A percentile compares a stretch with the other conserved stretches of the same genome.
phyloP scores from a whole-genome alignment of 257 asterid species.

The Nicotiana obtusifolia region DNA sequence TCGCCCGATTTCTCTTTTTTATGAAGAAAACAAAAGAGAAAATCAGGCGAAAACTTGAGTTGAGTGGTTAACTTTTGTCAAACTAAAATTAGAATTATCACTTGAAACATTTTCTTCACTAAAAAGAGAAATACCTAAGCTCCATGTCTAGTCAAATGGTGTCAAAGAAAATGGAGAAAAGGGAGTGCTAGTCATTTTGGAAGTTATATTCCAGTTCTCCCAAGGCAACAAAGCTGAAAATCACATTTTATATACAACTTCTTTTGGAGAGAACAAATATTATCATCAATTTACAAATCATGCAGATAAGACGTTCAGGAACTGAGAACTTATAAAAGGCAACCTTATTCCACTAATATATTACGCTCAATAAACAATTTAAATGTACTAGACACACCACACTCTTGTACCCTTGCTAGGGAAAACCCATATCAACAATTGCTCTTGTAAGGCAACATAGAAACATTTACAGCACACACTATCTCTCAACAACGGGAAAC shows the following conservation, averaged over 20 bases:
- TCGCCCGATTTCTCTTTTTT: background rate
- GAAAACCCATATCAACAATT: background rate
- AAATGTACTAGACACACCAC: background rate
- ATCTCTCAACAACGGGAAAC: background rate
- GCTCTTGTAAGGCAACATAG: background rate
- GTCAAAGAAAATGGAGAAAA: background rate
- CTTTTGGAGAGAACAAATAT: background rate
- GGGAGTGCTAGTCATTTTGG: background rate
- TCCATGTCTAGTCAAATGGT: background rate
- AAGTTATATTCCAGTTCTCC: background rate
- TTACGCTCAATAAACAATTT: background rate
- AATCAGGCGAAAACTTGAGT: too few species aligned
- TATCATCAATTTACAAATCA: background rate
- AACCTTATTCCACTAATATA: background rate
- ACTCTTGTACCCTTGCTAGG: background rate
- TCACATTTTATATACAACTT: background rate
- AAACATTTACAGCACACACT: background rate
- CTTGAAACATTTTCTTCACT: background rate
- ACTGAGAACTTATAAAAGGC: background rate
- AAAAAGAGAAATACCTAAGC: background rate
- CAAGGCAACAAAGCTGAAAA: background rate
- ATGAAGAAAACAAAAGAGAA: too few species aligned
- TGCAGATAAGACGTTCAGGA: background rate
- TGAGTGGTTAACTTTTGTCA: background rate
- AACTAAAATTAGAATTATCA: background rate